Evolutionary conservation across 2,329 filamentous ascomycete species (phyloP).

Genomic region (Botryosphaeria dothidea): DNA sequence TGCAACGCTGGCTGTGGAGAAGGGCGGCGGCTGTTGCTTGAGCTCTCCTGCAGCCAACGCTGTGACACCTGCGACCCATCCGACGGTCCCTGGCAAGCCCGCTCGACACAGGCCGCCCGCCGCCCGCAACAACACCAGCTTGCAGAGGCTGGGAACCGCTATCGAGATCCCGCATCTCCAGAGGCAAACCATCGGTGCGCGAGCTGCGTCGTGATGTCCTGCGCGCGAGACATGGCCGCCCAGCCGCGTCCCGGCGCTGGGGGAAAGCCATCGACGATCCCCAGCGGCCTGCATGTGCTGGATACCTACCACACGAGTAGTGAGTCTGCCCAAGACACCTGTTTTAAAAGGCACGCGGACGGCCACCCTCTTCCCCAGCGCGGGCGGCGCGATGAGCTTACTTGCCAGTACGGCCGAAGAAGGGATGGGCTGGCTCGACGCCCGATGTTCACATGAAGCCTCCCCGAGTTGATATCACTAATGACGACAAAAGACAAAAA

Average conservation of each 20-base stretch:
- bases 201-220: not conserved
- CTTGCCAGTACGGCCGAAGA: not conserved
- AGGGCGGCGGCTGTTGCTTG: no score
- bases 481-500: not conserved
- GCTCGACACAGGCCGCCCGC: slow-evolving; percentile 4
- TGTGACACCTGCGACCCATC: not conserved
- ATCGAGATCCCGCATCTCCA: not conserved
- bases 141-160: not conserved
- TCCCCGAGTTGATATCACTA: not conserved
- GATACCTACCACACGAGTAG: not conserved
- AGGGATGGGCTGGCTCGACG: not conserved
- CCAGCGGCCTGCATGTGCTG: slow-evolving; percentile 1
- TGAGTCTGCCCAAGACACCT: slow-evolving; percentile 4
- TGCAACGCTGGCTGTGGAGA: slow-evolving; percentile 7
- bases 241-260: no score
- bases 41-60: not conserved
- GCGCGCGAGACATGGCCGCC: not conserved
- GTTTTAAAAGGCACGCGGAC: not conserved
- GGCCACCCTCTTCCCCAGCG: not conserved
- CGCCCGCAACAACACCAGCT: not conserved
- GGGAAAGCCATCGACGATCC: slow-evolving; percentile 11
- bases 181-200: not conserved
- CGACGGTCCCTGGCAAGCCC: not conserved
- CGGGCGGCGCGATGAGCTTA: not conserved
- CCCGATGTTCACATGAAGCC: not conserved